A percentile compares a stretch with the other conserved stretches of the same genome.
Evolutionary conservation across 495 filamentous ascomycete genomes (phyloP).

Genomic region (Hypoxylon rickii): DNA sequence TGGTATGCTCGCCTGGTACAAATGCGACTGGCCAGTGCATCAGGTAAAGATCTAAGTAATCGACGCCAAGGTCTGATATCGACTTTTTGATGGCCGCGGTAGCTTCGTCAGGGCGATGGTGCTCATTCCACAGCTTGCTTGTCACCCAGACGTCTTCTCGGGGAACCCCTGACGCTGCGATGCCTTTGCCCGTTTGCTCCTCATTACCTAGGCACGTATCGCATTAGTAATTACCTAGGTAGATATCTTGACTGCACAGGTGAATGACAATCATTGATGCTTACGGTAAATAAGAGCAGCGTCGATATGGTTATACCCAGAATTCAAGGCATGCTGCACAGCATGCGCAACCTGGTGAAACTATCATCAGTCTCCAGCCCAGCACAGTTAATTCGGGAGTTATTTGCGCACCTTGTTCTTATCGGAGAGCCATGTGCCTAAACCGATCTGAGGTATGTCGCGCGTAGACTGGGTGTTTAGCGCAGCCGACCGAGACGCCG

Average conservation of each 20-base stretch:
- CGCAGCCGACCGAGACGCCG: neutral
- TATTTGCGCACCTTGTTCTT: conserved; percentile 12
- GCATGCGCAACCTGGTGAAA: conserved; percentile 28
- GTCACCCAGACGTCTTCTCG: conserved; percentile 70
- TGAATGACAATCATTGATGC: too few species aligned
- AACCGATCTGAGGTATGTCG: conserved; percentile 52
- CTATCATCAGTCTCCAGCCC: neutral
- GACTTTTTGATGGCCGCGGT: conserved; percentile 62
- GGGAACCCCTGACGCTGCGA: conserved; percentile 58
- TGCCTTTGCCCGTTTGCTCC: conserved; percentile 55
- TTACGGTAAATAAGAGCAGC: conserved; percentile 35
- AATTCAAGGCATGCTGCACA: conserved; percentile 45
- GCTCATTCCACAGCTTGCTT: conserved; percentile 71
- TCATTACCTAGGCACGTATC: conserved; percentile 54
- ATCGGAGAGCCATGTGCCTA: conserved; percentile 53
- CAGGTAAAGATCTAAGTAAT: conserved; percentile 72
- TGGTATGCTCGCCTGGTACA: conserved; percentile 36
- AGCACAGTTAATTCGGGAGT: neutral
- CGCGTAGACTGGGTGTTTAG: conserved; percentile 3
- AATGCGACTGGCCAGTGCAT: conserved; percentile 71
- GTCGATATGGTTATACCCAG: conserved; percentile 67
- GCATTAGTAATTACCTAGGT: too few species aligned
- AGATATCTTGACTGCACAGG: too few species aligned
- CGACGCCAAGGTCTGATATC: conserved; percentile 61
- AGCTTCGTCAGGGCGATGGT: conserved; percentile 67